Evolutionary conservation across 2,329 filamentous ascomycete species (phyloP).

Genomic region (Incumbomyces lentus): DNA sequence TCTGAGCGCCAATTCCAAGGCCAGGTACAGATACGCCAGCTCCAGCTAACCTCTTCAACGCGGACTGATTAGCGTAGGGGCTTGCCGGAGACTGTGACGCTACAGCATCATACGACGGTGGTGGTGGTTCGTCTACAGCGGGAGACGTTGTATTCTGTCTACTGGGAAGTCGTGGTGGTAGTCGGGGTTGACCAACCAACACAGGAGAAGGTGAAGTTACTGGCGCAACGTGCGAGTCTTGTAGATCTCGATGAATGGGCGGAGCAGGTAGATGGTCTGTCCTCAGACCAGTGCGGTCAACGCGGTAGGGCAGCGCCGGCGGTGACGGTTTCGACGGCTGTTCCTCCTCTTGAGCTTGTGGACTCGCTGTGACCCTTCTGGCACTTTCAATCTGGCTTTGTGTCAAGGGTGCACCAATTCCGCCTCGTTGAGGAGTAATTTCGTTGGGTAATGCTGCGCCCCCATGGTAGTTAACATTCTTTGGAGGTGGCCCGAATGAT

Average conservation of each 20-base stretch:
- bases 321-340: constrained; percentile 32
- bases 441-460: constrained; percentile 35
- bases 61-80: constrained; percentile 45
- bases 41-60: constrained; percentile 55
- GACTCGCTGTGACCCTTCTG: constrained; percentile 23
- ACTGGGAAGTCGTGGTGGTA: constrained; percentile 63
- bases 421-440: constrained; percentile 33
- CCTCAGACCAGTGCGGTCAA: constrained; percentile 60
- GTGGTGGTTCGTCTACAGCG: constrained; percentile 32
- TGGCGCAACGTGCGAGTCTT: constrained; percentile 21
- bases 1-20: constrained; percentile 54
- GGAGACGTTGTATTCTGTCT: constrained; percentile 43
- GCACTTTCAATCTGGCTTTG: constrained; percentile 28
- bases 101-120: constrained; percentile 37
- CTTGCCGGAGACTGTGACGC: constrained; percentile 25
- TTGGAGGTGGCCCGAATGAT: constrained; percentile 72
- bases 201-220: constrained; percentile 12
- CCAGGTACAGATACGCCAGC: constrained; percentile 71
- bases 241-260: constrained; percentile 42
- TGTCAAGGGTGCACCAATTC: constrained; percentile 35
- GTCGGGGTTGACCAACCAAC: constrained; percentile 39
- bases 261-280: constrained; percentile 62
- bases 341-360: constrained; percentile 23
- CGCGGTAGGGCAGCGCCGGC: constrained; percentile 55
- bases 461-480: constrained; percentile 45